A percentile compares a stretch with the other conserved stretches of the same genome.
phyloP scores from a whole-genome alignment of 129 eudicot species.

The Artemisia argyi region DNA sequence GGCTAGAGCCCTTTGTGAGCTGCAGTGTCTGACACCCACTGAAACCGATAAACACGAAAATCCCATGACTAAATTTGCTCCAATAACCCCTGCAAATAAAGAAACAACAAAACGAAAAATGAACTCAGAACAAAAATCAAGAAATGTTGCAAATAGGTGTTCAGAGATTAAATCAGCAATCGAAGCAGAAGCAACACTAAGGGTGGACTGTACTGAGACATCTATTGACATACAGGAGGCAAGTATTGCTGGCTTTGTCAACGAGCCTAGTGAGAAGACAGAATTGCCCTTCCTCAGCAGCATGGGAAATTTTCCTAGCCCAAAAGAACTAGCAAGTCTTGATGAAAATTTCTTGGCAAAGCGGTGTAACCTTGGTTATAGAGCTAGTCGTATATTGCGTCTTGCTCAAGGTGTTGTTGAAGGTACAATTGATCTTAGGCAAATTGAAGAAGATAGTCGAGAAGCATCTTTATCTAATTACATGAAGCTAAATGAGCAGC shows the following conservation, averaged over 20 bases:
- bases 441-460: conserved; percentile 56
- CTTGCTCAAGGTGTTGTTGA: conserved; percentile 68
- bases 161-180: conserved; percentile 21
- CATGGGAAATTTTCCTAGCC: conserved; percentile 77
- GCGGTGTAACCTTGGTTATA: conserved; percentile 83
- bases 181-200: conserved; percentile 23
- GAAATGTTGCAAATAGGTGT: conserved; percentile 15
- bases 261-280: conserved; percentile 23
- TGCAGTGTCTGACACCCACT: conserved; percentile 28
- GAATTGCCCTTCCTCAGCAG: conserved; percentile 2
- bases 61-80: conserved; percentile 36
- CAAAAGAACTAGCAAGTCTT: conserved; percentile 60
- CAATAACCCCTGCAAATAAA: conserved; percentile 66
- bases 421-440: conserved; percentile 56
- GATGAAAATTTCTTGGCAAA: conserved; percentile 57
- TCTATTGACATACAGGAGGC: conserved; percentile 3
- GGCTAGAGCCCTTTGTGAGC: conserved; percentile 87
- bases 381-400: conserved; percentile 79
- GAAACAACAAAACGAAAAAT: conserved; percentile 44
- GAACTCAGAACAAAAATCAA: conserved; percentile 18
- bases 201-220: conserved; percentile 17
- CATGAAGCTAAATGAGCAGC: conserved; percentile 52
- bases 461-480: conserved; percentile 55
- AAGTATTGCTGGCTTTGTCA: conserved; percentile 13
- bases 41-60: conserved; percentile 23